phyloP scores from a whole-genome alignment of 2,329 filamentous ascomycete species.

The Ophiostoma angusticollis region DNA sequence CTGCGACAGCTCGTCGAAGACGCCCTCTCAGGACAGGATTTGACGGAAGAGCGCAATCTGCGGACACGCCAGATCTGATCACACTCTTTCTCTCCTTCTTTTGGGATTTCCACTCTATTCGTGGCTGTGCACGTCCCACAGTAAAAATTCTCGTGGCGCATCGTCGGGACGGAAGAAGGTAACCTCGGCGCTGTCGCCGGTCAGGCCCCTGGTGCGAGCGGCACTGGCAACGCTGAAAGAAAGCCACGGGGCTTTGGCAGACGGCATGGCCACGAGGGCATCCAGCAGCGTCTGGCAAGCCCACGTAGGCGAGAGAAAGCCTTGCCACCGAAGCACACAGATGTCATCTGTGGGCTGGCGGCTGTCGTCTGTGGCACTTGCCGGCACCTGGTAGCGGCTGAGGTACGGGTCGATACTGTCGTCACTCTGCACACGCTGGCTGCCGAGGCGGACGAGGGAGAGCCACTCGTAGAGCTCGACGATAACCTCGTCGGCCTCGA shows the following conservation, averaged over 20 bases:
- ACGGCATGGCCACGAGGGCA: slow-evolving; percentile 29
- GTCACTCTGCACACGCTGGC: slow-evolving; percentile 43
- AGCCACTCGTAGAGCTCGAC: slow-evolving; percentile 63
- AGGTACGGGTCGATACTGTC: slow-evolving; percentile 58
- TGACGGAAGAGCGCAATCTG: slow-evolving; percentile 52
- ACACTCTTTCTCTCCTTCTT: background rate
- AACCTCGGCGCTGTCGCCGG: slow-evolving; percentile 34
- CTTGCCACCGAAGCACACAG: slow-evolving; percentile 45
- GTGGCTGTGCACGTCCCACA: slow-evolving; percentile 44
- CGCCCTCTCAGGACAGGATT: slow-evolving; percentile 55
- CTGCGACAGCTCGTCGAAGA: slow-evolving; percentile 70
- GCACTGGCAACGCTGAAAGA: slow-evolving; percentile 40
- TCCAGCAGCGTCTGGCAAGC: slow-evolving; percentile 34
- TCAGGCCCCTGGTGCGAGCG: slow-evolving; percentile 30
- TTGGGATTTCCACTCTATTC: slow-evolving; percentile 20
- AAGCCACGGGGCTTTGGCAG: slow-evolving; percentile 35
- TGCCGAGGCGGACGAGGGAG: slow-evolving; percentile 51
- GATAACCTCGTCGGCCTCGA: slow-evolving; percentile 49
- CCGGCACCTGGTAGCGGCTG: slow-evolving; percentile 51
- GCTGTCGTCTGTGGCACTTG: slow-evolving; percentile 6
- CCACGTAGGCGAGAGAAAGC: slow-evolving; percentile 43
- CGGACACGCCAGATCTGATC: slow-evolving; percentile 46
- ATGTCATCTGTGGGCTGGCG: slow-evolving; percentile 15
- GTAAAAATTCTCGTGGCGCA: slow-evolving; percentile 39
- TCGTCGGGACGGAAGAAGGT: slow-evolving; percentile 40